phyloP scores from a whole-genome alignment of 2,329 filamentous ascomycete genomes.

The Neopestalotiopsis sp. region DNA sequence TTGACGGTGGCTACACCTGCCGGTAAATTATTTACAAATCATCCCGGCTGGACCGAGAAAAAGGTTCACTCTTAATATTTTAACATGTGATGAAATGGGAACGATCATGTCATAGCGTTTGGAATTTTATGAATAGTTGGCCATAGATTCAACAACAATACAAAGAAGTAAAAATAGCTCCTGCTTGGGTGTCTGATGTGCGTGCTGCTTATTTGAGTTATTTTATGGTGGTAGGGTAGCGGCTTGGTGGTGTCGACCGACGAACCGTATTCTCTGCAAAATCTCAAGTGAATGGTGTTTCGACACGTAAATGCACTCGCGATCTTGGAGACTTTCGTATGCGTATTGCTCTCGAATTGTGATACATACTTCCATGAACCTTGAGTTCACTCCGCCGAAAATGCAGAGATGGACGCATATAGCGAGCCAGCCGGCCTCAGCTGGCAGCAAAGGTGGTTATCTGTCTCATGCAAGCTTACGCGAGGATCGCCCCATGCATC shows the following conservation, averaged over 20 bases:
- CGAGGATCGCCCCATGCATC: neutral
- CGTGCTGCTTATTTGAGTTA: neutral
- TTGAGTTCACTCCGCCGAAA: neutral
- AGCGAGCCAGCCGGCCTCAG: neutral
- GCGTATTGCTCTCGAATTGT: too few relatives aligned
- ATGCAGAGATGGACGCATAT: neutral
- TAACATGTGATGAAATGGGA: neutral
- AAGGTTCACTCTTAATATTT: too few relatives aligned
- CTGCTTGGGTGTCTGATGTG: neutral
- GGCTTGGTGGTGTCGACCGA: too few relatives aligned
- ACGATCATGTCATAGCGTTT: neutral
- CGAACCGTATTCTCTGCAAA: too few relatives aligned
- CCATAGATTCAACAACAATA: neutral
- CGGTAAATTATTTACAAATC: conserved; percentile 28
- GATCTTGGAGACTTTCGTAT: too few relatives aligned
- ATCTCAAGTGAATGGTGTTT: too few relatives aligned
- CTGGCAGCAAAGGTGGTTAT: neutral
- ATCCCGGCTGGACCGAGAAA: too few relatives aligned
- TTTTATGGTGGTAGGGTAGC: too few relatives aligned
- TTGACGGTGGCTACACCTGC: conserved; percentile 52
- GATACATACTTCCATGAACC: neutral
- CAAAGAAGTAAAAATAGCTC: neutral
- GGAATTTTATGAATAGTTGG: neutral
- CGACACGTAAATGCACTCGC: too few relatives aligned
- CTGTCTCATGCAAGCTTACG: neutral